Base-by-base conservation (phyloP, 345 rosid genomes). In the Pugionium dolabratum region DNA sequence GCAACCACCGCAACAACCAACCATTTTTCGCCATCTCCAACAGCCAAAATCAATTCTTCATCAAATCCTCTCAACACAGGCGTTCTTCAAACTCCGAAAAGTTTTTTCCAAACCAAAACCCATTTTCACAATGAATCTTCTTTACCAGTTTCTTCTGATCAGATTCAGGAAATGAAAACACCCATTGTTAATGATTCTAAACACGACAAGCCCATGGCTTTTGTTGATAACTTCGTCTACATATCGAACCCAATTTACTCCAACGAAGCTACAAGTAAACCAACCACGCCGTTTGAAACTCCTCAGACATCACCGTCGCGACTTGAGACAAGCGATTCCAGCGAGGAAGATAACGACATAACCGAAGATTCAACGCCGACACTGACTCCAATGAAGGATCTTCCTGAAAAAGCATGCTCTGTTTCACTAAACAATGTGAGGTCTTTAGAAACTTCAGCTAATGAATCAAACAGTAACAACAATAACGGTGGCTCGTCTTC, bases 161-260 rank as follows among this genome's bases (percentile, higher is more conserved):
- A 18, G 18, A 18, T 18, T 18, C 18, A 18, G 18, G 18, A 18
- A 18, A 18, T 18, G 18, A 18, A 18, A 18, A 18, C 0, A 18
- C 0, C 18, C 18, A 18, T 18, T 18, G 18, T 18, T 18, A 18
- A 18, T 18, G 18, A 18, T 18, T 18, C 18, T 18, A 18, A 18
- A 18, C 18, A 18, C 18, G 18, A 18, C 18, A 46, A 82, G 79
- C 58, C 62, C 60, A 75, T 9, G 61, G 60, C 1, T 52, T 73
- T 49, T 27, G n/a, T 25, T 10, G 83, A 82, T 42, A 70, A 74
- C 67, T 75, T 86, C 32, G 75, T 88, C 54, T 88, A 88, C 82
- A 90, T 93, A 33, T 90, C 97, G 2, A 93, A 93, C 68, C 97
- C 98, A n/a, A 81, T 88, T 26, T 90, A 84, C 75, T 85, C 86